Percentiles rank a stretch among this genome's conserved stretches.
These are phyloP conservation scores for Diplodia sapinea DNA, from an alignment of 2,329 filamentous ascomycete species.

Conservation along the genomic window DNA sequence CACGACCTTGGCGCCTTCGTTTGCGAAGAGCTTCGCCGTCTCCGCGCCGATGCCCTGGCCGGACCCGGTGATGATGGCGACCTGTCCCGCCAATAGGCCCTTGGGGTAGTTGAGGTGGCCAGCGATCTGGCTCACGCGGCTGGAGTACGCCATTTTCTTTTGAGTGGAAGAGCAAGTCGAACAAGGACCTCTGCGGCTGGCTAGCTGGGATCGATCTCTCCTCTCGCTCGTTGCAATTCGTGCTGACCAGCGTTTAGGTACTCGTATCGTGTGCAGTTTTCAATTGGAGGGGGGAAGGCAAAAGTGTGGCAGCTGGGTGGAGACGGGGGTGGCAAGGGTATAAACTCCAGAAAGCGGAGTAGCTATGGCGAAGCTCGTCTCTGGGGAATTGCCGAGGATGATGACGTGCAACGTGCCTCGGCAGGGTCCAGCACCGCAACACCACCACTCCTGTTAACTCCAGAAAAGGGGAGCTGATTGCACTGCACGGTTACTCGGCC, in stretches of 20 bases:
- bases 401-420: conserved; percentile 5
- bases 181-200: not conserved
- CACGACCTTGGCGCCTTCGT: conserved; percentile 84
- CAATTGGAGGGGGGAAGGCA: not conserved
- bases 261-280: not conserved
- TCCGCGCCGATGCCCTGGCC: conserved; percentile 91
- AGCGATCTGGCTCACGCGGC: conserved; percentile 72
- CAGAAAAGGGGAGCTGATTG: not conserved
- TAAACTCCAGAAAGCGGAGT: conserved; percentile 19
- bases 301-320: not conserved
- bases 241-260: not conserved
- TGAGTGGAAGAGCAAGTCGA: not conserved
- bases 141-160: conserved; percentile 41
- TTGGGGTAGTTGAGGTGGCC: conserved; percentile 81
- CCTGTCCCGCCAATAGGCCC: conserved; percentile 78
- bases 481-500: not conserved
- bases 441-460: conserved; percentile 5
- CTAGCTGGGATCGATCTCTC: not conserved
- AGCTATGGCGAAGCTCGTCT: not conserved
- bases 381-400: conserved; percentile 22
- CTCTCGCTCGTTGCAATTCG: not conserved
- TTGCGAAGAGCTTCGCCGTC: conserved; percentile 79
- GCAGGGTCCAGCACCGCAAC: conserved; percentile 11
- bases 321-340: conserved; percentile 2
- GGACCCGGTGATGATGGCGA: conserved; percentile 85